Evolutionary conservation across 2,329 filamentous ascomycete genomes (phyloP).

Genomic region (Periconia macrospinosa): DNA sequence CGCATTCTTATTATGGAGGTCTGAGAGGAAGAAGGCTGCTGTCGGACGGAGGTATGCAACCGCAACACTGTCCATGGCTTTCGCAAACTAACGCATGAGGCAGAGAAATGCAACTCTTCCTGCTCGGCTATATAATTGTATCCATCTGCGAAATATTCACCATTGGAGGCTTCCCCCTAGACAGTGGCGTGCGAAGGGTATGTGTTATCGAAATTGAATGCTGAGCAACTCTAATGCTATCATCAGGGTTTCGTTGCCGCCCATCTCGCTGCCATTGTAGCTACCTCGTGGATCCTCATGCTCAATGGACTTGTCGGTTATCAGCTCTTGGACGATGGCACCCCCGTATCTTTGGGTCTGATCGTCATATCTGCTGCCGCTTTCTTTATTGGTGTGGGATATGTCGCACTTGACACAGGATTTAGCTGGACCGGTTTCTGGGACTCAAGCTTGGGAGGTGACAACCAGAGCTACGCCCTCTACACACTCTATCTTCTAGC

Average conservation of each 20-base stretch:
- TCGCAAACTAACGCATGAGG: slow-evolving; percentile 21
- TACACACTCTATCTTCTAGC: slow-evolving; percentile 93
- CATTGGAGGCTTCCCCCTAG: slow-evolving; percentile 82
- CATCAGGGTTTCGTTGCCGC: slow-evolving; percentile 80
- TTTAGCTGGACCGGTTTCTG: slow-evolving; percentile 84
- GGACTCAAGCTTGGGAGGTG: slow-evolving; percentile 52
- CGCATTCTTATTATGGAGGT: slow-evolving; percentile 71
- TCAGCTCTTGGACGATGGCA: slow-evolving; percentile 92
- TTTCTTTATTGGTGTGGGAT: slow-evolving; percentile 87
- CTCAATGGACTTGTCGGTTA: slow-evolving; percentile 92
- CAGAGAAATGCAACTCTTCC: slow-evolving; percentile 96
- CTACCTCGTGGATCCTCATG: slow-evolving; percentile 87
- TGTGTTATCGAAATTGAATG: slow-evolving; percentile 35
- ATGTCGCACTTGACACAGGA: slow-evolving; percentile 92
- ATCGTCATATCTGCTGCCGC: slow-evolving; percentile 69
- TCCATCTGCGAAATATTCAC: slow-evolving; percentile 97
- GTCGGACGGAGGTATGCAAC: slow-evolving; percentile 79
- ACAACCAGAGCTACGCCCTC: slow-evolving; percentile 75
- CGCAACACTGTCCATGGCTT: neutral
- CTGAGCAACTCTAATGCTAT: slow-evolving; percentile 9
- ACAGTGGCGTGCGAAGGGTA: slow-evolving; percentile 71
- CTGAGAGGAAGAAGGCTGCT: slow-evolving; percentile 88
- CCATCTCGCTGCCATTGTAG: slow-evolving; percentile 86
- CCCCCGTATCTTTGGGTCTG: slow-evolving; percentile 76
- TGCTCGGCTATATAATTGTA: slow-evolving; percentile 81